These are phyloP conservation scores for Aeschynomene evenia DNA, from an alignment of 306 rosid genomes.

Conservation along the genomic window DNA sequence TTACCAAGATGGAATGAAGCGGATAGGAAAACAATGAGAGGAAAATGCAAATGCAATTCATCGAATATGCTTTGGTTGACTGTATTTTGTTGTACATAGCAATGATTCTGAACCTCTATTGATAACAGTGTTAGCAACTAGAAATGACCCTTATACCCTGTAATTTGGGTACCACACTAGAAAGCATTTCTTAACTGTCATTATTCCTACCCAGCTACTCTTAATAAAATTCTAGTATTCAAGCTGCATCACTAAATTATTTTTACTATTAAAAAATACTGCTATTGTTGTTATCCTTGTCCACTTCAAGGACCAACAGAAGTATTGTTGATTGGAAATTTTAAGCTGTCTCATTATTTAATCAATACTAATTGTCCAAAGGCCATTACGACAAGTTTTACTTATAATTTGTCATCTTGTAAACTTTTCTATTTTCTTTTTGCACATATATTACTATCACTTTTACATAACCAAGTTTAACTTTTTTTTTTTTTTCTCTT, in stretches of 20 bases:
- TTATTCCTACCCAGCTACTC: neutral
- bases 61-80: neutral
- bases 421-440: constrained; percentile 8
- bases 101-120: neutral
- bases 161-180: neutral
- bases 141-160: neutral
- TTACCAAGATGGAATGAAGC: neutral
- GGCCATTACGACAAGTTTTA: constrained; percentile 4
- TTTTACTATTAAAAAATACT: neutral
- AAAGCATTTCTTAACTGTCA: neutral
- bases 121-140: neutral
- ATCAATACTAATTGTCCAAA: neutral
- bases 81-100: neutral
- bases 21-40: neutral
- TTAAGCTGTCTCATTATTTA: neutral
- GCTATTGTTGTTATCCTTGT: neutral
- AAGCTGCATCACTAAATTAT: neutral
- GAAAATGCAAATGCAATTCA: neutral
- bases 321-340: neutral
- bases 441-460: constrained; percentile 2
- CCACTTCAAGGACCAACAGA: neutral
- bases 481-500: neutral
- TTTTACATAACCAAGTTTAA: neutral
- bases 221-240: neutral
- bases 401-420: constrained; percentile 11